Base-by-base conservation (phyloP, 192 early-diverging fungal species). In the Podila horticola region DNA sequence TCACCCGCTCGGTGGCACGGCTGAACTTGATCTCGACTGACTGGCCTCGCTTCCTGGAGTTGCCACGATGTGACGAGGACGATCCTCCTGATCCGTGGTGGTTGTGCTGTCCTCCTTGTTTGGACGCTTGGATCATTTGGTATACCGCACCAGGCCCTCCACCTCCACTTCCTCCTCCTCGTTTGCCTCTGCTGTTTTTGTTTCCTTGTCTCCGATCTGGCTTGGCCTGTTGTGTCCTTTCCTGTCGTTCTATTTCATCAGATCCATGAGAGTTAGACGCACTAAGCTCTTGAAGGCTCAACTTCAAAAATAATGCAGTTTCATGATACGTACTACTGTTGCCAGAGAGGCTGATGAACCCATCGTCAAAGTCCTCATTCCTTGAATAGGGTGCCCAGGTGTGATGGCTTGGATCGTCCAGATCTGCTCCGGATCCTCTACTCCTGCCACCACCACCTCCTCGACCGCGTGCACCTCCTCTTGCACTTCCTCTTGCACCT, bases 151-250 rank as follows among this genome's bases (percentile, higher is more conserved):
- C 48, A 3, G 41, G 28, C n/a, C 45, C 60, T 7, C 73, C 60
- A 9, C 73, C 65, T 22, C 64, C 20, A 22, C 58, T 45, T 22
- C 60, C 20, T 7, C 67, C 57, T 58, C 67, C 57, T 48, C 38
- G 29, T 5, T 69, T 31, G 1, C 57, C 51, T 58, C 26, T 57
- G 30, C 33, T 12, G 3, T 48, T 45, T 58, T 30, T 69, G 20
- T 29, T 69, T 11, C 8, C 33, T 19, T 28, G 13, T 11, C 15
- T 31, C 9, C 3, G 29, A 55, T 57, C 45, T 50, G 52, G 52
- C 52, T 24, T 55, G 41, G 2, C 13, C 2, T 45, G 41, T 45
- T 45, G 41, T 17, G 41, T 13, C 15, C 41, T 45, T 45, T 45
- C 41, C 15, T 45, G 41, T 45, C 41, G 41, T 45, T 13, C 41